Conservation (phyloP, 2,329 filamentous ascomycete species). For the Calonectria henricotiae region DNA sequence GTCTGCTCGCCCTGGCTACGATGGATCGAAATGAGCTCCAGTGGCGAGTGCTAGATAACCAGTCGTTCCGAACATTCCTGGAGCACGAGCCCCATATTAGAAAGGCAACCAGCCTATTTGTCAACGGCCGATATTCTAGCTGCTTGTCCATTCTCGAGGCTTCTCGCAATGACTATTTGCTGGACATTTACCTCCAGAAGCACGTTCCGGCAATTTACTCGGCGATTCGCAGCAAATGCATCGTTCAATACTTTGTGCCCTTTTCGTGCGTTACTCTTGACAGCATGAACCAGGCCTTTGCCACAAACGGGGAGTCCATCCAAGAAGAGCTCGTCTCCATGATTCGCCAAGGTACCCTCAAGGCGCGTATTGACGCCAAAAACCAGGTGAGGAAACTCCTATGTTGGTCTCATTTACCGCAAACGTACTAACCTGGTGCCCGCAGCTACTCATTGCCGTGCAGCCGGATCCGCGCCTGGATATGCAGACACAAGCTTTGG, state of each 20-base stretch:
- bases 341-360: slow-evolving; percentile 81
- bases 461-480: slow-evolving; percentile 76
- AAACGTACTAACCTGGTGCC: slow-evolving; percentile 37
- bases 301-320: slow-evolving; percentile 73
- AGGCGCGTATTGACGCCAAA: slow-evolving; percentile 89
- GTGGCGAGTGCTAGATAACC: slow-evolving; percentile 83
- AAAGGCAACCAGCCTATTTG: slow-evolving; percentile 90
- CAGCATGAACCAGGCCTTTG: slow-evolving; percentile 85
- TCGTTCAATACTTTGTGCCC: slow-evolving; percentile 92
- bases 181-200: slow-evolving; percentile 87
- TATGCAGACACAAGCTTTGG: slow-evolving; percentile 80
- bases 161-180: slow-evolving; percentile 88
- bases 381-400: slow-evolving; percentile 72
- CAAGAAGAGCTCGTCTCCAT: slow-evolving; percentile 84
- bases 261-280: slow-evolving; percentile 90
- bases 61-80: slow-evolving; percentile 86
- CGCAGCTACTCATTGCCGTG: slow-evolving; percentile 80
- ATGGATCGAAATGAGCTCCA: slow-evolving; percentile 88
- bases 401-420: neutral
- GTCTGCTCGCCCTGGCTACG: slow-evolving; percentile 89
- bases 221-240: slow-evolving; percentile 89
- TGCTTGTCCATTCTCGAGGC: slow-evolving; percentile 88
- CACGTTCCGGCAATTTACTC: slow-evolving; percentile 82
- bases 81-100: slow-evolving; percentile 96
- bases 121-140: slow-evolving; percentile 88